phyloP scores from a whole-genome alignment of 2,329 filamentous ascomycete genomes.

The Claviceps monticola region DNA sequence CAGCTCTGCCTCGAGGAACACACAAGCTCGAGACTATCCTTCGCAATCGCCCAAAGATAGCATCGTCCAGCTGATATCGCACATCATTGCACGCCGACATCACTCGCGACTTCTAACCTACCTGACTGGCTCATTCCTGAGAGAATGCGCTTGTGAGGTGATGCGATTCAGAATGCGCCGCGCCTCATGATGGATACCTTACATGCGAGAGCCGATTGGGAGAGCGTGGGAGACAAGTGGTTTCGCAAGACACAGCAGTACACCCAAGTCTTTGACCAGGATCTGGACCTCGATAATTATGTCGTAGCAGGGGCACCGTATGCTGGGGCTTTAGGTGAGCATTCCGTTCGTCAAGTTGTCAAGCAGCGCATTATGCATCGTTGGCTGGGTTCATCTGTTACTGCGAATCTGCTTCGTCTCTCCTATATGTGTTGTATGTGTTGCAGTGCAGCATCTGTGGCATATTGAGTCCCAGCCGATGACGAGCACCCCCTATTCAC shows the following conservation, averaged over 20 bases:
- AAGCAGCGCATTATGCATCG: not conserved
- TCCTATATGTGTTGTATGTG: too few relatives aligned
- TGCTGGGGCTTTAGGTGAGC: conserved; percentile 78
- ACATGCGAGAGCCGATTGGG: conserved; percentile 78
- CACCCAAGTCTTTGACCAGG: conserved; percentile 81
- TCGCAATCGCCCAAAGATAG: not conserved
- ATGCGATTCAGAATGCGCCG: conserved; percentile 6
- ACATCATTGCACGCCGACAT: not conserved
- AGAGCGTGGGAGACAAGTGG: conserved; percentile 82
- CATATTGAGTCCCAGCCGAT: too few relatives aligned
- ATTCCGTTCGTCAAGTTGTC: not conserved
- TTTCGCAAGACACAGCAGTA: conserved; percentile 93
- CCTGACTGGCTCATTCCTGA: not conserved
- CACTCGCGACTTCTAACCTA: not conserved
- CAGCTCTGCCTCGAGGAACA: not conserved
- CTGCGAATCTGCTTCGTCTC: not conserved
- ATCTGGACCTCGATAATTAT: conserved; percentile 91
- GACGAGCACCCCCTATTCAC: too few relatives aligned
- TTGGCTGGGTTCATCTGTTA: not conserved
- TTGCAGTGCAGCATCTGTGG: too few relatives aligned
- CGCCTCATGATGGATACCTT: conserved; percentile 36
- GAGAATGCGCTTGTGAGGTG: not conserved
- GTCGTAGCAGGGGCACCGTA: conserved; percentile 84
- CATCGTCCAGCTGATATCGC: not conserved
- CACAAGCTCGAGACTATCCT: not conserved